Evolutionary conservation across 306 rosid genomes (phyloP), one percentile per base, ranked within the genome.

Genomic region (Trifolium dubium): DNA sequence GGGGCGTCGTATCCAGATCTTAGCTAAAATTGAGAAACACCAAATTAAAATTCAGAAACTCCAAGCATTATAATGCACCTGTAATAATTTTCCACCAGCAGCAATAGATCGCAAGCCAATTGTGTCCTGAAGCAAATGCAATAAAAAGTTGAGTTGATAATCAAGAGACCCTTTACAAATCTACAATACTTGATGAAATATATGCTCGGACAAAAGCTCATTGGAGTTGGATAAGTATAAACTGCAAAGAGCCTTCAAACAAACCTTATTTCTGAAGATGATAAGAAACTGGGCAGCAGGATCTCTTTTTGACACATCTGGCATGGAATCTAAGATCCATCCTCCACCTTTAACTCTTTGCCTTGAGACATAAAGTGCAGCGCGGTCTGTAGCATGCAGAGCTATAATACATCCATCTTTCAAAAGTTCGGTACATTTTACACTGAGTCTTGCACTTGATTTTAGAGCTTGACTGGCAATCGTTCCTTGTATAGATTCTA

Each of bases 341-440:
- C 96, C 96, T 53, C 97, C 99, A 50, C 99, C 93, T 92, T 86
- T 85, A 82, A 83, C 88, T 86, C 99, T 92, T 85, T 88, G 96
- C 73, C 99, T 85, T 64, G 99, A 85, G 47, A 92, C 89, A 50
- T 95, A 94, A 64, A 92, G 85, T 29, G 85, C 83, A 46, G 92
- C 82, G 37, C 72, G 74, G 77, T 88, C 98, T 79, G 88, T 88
- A 71, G 89, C 93, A 86, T 88, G 85, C 50, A 94, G 77, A 74
- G 98, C 95, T 37, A 94, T 79, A 79, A 94, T 78, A 79, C 84
- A 85, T 18, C 99, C 99, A 77, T 94, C 99, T 82, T 82, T 92
- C 85, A 94, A 84, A 76, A 85, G 84, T 55, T 86, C 95, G 79
- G 83, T 73, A 67, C 92, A 86, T 82, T 88, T 90, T 83, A 90